A percentile compares a stretch with the other conserved stretches of the same genome.
These are phyloP conservation scores for Pyronema domesticum DNA, from an alignment of 495 filamentous ascomycete genomes.

Conservation along the genomic window DNA sequence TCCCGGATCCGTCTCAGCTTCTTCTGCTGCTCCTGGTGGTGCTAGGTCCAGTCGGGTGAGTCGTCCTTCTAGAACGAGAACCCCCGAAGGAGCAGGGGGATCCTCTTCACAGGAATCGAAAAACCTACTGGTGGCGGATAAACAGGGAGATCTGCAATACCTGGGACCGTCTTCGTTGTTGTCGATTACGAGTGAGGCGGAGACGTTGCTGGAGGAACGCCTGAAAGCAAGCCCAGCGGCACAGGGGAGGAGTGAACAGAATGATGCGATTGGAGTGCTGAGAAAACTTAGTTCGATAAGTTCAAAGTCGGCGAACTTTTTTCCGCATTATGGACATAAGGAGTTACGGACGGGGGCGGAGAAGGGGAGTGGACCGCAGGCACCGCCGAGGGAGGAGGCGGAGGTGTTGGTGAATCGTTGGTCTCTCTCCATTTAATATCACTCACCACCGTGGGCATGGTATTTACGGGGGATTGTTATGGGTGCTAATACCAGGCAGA, in stretches of 20 bases:
- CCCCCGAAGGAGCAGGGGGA: background rate
- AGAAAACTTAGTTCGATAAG: slow-evolving; percentile 14
- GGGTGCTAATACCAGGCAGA: slow-evolving; percentile 8
- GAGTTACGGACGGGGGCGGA: slow-evolving; percentile 16
- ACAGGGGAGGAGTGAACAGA: slow-evolving; percentile 5
- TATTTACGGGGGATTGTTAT: background rate
- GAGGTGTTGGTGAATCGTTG: slow-evolving; percentile 14
- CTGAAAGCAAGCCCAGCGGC: background rate
- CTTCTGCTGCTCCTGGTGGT: background rate
- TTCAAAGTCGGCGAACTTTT: slow-evolving; percentile 15
- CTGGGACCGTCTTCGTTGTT: slow-evolving; percentile 17
- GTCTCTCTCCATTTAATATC: background rate
- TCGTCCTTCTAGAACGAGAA: background rate
- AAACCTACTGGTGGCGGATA: slow-evolving; percentile 4
- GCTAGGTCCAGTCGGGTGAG: background rate
- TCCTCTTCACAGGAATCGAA: background rate
- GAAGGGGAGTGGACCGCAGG: background rate
- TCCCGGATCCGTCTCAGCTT: background rate
- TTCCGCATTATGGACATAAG: slow-evolving; percentile 20
- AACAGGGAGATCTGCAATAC: slow-evolving; percentile 15
- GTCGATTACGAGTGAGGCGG: slow-evolving; percentile 17
- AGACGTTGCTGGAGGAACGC: slow-evolving; percentile 13
- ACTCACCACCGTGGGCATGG: background rate
- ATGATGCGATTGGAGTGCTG: slow-evolving; percentile 18
- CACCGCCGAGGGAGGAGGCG: slow-evolving; percentile 12